Conservation (phyloP, 305 asterid species). For the Fraxinus latifolia region DNA sequence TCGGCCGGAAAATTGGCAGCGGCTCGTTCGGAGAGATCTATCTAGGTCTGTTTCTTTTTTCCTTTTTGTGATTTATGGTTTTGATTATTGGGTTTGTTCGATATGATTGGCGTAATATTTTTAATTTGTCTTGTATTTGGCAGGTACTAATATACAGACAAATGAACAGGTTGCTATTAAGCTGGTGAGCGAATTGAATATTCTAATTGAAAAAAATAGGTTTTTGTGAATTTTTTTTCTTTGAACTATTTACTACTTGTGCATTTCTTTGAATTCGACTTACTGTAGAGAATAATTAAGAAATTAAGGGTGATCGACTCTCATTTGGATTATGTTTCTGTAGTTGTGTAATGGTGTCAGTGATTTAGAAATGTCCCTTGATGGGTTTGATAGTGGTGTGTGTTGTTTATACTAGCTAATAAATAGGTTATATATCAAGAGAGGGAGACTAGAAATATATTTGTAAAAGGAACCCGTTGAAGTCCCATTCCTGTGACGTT, state of each 20-base stretch:
- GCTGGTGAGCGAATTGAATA: slow-evolving; percentile 55
- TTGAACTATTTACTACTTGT: not conserved
- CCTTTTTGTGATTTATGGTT: not conserved
- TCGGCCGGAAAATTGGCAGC: slow-evolving; percentile 89
- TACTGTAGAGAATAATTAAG: not conserved
- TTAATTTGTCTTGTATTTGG: slow-evolving; percentile 17
- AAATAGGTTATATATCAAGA: not conserved
- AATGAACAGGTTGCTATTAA: slow-evolving; percentile 90
- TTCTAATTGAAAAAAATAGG: not conserved
- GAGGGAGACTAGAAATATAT: not conserved
- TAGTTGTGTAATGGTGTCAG: not conserved
- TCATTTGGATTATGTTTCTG: not conserved
- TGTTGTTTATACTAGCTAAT: not conserved
- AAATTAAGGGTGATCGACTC: not conserved
- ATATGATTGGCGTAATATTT: not conserved
- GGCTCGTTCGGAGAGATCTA: slow-evolving; percentile 95
- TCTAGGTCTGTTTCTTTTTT: slow-evolving; percentile 45
- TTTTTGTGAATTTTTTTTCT: not conserved
- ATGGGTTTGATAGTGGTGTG: not conserved
- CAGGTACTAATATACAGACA: slow-evolving; percentile 86
- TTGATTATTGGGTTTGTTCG: not conserved
- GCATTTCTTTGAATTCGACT: not conserved
- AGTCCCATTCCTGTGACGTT: not conserved
- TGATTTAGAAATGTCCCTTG: not conserved
- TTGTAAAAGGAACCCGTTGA: not conserved